These are phyloP conservation scores for Aspergillus quadrilineatus DNA, from an alignment of 2,329 filamentous ascomycete species.

Conservation along the genomic window DNA sequence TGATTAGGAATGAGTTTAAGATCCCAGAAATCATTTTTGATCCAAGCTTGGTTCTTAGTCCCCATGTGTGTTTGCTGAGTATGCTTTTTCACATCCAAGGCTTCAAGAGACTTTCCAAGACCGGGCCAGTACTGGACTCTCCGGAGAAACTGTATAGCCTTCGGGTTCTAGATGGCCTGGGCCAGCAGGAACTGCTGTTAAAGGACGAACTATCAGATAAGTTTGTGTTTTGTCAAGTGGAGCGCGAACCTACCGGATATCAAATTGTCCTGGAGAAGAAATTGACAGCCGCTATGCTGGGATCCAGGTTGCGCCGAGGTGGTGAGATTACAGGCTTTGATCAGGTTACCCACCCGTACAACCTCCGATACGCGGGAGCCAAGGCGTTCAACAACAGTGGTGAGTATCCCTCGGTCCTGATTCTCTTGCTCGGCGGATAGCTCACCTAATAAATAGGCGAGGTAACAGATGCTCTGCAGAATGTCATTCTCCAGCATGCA, in stretches of 20 bases:
- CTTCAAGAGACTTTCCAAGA: conserved; percentile 14
- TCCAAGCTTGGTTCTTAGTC: conserved; percentile 37
- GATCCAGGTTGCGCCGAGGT: neutral
- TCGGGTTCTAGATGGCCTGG: conserved; percentile 29
- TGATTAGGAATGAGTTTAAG: conserved; percentile 35
- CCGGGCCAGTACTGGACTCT: conserved; percentile 29
- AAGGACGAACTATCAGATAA: conserved; percentile 29
- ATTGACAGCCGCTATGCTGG: neutral
- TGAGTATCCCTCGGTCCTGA: conserved; percentile 21
- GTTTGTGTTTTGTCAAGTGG: conserved; percentile 33
- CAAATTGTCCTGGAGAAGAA: conserved; percentile 16
- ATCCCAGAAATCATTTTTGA: conserved; percentile 41
- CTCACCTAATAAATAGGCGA: conserved; percentile 14
- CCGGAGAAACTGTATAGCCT: conserved; percentile 38
- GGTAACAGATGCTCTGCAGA: conserved; percentile 21
- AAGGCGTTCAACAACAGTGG: conserved; percentile 38
- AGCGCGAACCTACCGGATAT: conserved; percentile 23
- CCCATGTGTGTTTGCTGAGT: conserved; percentile 34
- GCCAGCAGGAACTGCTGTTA: conserved; percentile 34
- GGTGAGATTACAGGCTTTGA: conserved; percentile 34
- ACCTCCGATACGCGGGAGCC: conserved; percentile 30
- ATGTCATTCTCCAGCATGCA: conserved; percentile 26
- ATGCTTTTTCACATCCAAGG: conserved; percentile 29
- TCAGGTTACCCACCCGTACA: conserved; percentile 29
- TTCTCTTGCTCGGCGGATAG: neutral